phyloP scores from a whole-genome alignment of 202 grass and related monocot species.

The Sporobolus alterniflorus region DNA sequence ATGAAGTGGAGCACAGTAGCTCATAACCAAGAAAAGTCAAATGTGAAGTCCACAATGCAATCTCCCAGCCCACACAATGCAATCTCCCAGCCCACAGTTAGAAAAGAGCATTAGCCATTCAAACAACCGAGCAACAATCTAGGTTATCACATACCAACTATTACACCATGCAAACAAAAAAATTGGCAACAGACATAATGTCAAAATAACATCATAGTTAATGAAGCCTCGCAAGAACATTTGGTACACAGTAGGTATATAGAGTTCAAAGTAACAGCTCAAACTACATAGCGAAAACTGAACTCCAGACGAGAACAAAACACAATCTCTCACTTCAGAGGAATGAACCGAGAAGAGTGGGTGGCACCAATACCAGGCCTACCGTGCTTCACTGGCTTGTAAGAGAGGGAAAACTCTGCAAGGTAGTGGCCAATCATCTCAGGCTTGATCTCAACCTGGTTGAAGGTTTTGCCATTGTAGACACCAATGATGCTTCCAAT shows the following conservation, averaged over 20 bases:
- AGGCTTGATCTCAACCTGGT: constrained; percentile 94
- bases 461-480: constrained; percentile 94
- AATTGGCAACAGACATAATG: background rate
- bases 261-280: background rate
- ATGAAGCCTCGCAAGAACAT: background rate
- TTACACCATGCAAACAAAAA: background rate
- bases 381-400: constrained; percentile 99
- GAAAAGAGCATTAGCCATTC: no score
- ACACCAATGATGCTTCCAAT: constrained; percentile 87
- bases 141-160: no score
- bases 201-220: constrained; percentile 40
- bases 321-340: constrained; percentile 69
- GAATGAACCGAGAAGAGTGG: constrained; percentile 96
- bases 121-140: no score
- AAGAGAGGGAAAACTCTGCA: constrained; percentile 92
- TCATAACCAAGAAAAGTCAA: no score
- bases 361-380: constrained; percentile 96
- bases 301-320: background rate
- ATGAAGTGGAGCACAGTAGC: no score
- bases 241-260: constrained; percentile 6
- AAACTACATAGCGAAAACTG: constrained; percentile 12
- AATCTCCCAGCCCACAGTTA: no score
- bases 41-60: no score
- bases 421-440: constrained; percentile 99
- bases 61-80: no score